Conservation (phyloP, 345 rosid genomes). For the Hevea brasiliensis region DNA sequence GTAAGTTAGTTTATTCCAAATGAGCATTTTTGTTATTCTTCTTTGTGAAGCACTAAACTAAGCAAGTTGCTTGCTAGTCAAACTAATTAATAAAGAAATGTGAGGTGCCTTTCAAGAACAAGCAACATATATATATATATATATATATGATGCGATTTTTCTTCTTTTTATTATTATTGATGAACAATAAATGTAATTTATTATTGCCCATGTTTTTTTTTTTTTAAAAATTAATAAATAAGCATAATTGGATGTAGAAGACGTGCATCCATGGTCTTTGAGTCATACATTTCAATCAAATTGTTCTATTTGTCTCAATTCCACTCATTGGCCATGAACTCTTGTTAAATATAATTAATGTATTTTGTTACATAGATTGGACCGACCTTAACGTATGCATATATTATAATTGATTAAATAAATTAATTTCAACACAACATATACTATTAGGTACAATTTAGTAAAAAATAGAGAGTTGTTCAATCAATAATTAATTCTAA, state of each 20-base stretch:
- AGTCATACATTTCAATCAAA: too few relatives aligned
- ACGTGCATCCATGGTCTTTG: too few relatives aligned
- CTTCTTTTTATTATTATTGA: not conserved
- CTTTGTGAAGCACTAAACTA: not conserved
- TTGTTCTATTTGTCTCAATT: too few relatives aligned
- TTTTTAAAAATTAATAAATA: too few relatives aligned
- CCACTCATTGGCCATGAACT: not conserved
- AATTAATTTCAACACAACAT: too few relatives aligned
- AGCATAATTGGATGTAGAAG: too few relatives aligned
- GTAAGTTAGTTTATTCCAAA: too few relatives aligned
- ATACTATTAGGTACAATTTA: too few relatives aligned
- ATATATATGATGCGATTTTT: too few relatives aligned
- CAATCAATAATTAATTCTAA: too few relatives aligned
- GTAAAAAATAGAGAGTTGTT: too few relatives aligned
- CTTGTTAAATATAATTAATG: not conserved
- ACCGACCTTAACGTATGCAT: too few relatives aligned
- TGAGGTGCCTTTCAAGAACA: conserved; percentile 1
- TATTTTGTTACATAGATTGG: not conserved
- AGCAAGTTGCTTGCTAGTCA: conserved; percentile 1
- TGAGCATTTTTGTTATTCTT: not conserved
- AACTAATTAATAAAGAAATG: not conserved
- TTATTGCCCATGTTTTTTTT: not conserved
- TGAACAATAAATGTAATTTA: not conserved
- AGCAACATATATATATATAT: not conserved
- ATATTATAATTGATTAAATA: not conserved